These are phyloP conservation scores for Sarcodon sp. DNA, from an alignment of 768 basidiomycete species.

Conservation along the genomic window DNA sequence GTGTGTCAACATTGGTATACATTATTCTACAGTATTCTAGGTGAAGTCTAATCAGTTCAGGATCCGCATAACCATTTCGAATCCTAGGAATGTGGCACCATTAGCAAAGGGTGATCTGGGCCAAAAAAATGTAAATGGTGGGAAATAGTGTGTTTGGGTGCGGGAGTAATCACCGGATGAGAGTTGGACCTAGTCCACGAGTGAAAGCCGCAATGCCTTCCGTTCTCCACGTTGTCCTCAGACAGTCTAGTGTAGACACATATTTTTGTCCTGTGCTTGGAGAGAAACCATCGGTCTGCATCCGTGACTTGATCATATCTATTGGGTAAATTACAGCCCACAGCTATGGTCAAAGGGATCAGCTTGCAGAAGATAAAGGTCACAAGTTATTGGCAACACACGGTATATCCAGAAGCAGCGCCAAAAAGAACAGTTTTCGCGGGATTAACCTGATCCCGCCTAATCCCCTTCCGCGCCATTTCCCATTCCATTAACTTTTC, in stretches of 20 bases:
- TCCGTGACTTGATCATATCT: conserved; percentile 92
- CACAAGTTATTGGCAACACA: conserved; percentile 23
- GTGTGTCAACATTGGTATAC: too few relatives aligned
- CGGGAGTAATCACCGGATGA: conserved; percentile 51
- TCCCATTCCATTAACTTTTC: conserved; percentile 86
- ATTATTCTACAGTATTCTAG: not conserved
- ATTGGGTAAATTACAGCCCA: conserved; percentile 94
- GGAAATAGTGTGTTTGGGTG: not conserved
- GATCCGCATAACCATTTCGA: conserved; percentile 79
- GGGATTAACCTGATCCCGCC: conserved; percentile 66
- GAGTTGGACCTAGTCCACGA: conserved; percentile 82
- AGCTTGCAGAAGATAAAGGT: conserved; percentile 3
- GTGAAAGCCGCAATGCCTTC: conserved; percentile 84
- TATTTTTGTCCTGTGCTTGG: conserved; percentile 72
- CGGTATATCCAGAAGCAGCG: conserved; percentile 85
- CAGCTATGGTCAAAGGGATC: conserved; percentile 29
- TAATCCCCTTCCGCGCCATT: conserved; percentile 59
- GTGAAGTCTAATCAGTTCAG: conserved; percentile 23
- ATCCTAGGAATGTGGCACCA: conserved; percentile 92
- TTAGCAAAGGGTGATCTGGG: conserved; percentile 88
- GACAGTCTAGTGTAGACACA: conserved; percentile 69
- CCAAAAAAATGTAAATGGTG: not conserved
- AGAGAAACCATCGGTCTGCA: conserved; percentile 89
- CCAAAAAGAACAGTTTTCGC: conserved; percentile 77
- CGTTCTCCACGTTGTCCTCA: conserved; percentile 67